Evolutionary conservation across 306 rosid species (phyloP).

Genomic region (Sicyos baderoa): DNA sequence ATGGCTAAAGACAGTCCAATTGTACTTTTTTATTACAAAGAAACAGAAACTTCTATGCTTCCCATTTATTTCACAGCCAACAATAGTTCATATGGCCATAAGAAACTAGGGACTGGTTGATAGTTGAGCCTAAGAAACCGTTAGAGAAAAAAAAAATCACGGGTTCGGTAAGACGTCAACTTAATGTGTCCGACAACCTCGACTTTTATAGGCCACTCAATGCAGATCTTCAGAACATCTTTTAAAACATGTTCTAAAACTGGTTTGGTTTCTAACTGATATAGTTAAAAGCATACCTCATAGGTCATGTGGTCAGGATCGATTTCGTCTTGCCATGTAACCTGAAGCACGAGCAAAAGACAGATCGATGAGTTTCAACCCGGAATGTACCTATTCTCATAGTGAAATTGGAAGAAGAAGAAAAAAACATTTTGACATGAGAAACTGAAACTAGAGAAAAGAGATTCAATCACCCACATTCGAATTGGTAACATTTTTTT

Average conservation of each 20-base stretch:
- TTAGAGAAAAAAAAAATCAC: background rate
- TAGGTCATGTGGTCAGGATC: slow-evolving; percentile 93
- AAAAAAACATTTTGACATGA: background rate
- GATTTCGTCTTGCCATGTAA: slow-evolving; percentile 62
- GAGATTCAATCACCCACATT: background rate
- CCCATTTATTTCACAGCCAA: background rate
- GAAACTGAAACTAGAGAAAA: background rate
- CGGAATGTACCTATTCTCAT: background rate
- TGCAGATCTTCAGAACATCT: background rate
- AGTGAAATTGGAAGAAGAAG: background rate
- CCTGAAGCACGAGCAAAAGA: slow-evolving; percentile 37
- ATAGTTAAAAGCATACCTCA: slow-evolving; percentile 46
- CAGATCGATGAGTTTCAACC: background rate
- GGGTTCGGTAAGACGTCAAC: background rate
- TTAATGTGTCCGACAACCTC: background rate
- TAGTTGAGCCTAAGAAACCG: background rate
- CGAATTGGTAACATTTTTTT: too few species aligned
- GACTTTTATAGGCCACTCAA: background rate
- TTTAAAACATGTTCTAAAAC: background rate
- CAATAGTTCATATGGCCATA: background rate
- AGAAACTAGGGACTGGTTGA: background rate
- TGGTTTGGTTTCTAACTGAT: background rate
- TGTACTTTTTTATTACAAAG: background rate
- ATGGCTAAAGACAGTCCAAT: background rate
- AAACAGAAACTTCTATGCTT: background rate